A percentile compares a stretch with the other conserved stretches of the same genome.
phyloP scores from a whole-genome alignment of 805 yeast species.

The Barnettozyma sp. region DNA sequence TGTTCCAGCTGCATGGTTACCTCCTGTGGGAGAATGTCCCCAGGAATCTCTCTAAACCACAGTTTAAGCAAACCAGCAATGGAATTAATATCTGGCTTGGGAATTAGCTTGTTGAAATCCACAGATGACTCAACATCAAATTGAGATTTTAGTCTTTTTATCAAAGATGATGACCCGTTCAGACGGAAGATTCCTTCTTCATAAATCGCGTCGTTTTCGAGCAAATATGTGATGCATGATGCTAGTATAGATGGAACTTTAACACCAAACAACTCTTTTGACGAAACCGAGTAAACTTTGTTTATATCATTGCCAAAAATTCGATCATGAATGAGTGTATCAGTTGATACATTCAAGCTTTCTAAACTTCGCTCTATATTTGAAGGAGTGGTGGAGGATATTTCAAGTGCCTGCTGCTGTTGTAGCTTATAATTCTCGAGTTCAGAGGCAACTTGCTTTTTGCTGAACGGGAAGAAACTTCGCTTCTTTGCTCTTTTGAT shows the following conservation, averaged over 20 bases:
- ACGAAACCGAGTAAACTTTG: constrained; percentile 46
- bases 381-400: constrained; percentile 7
- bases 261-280: constrained; percentile 37
- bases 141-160: constrained; percentile 56
- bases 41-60: constrained; percentile 71
- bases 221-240: constrained; percentile 65
- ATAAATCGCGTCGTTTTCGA: constrained; percentile 59
- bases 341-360: constrained; percentile 23
- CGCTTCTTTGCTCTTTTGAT: constrained; percentile 44
- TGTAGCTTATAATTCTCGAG: constrained; percentile 7
- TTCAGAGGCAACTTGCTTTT: constrained; percentile 20
- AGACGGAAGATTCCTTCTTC: constrained; percentile 90
- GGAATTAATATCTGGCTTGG: constrained; percentile 66
- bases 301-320: constrained; percentile 63
- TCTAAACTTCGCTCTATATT: constrained; percentile 27
- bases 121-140: constrained; percentile 67
- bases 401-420: constrained; percentile 30
- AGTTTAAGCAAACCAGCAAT: constrained; percentile 81
- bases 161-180: constrained; percentile 80
- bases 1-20: constrained; percentile 32
- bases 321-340: constrained; percentile 24
- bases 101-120: constrained; percentile 43
- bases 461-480: constrained; percentile 53
- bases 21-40: constrained; percentile 57
- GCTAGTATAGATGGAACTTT: constrained; percentile 65